A percentile compares a stretch with the other conserved stretches of the same genome.
These are phyloP conservation scores for Gracilaria gracilis DNA, from an alignment of 23 red algal genomes.

Conservation along the genomic window DNA sequence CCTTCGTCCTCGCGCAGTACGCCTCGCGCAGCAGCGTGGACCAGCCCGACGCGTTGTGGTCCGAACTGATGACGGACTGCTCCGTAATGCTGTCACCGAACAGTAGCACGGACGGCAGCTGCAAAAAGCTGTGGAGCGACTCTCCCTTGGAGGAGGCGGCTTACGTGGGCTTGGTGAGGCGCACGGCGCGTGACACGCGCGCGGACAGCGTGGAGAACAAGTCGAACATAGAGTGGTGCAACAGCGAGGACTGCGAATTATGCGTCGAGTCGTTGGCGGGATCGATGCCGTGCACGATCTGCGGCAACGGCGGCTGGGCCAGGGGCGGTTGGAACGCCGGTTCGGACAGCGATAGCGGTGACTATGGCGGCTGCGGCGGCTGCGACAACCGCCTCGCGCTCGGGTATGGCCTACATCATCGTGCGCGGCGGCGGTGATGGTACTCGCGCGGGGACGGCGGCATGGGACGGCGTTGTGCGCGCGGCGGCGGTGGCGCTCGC, in stretches of 20 bases:
- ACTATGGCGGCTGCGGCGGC: slow-evolving; percentile 42
- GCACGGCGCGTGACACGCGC: slow-evolving; percentile 45
- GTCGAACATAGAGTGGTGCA: slow-evolving; percentile 29
- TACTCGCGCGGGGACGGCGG: background rate
- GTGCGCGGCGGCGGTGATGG: background rate
- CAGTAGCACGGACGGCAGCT: slow-evolving; percentile 43
- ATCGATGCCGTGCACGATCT: slow-evolving; percentile 75
- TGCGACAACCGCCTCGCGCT: slow-evolving; percentile 29
- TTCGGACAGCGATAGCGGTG: slow-evolving; percentile 48
- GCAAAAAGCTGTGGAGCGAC: background rate
- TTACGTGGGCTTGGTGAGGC: background rate
- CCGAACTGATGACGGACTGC: slow-evolving; percentile 1
- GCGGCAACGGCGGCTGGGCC: slow-evolving; percentile 12
- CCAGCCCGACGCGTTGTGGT: slow-evolving; percentile 55
- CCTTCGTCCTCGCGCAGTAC: slow-evolving; percentile 32
- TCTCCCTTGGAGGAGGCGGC: background rate
- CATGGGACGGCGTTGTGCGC: background rate
- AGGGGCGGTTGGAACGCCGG: slow-evolving; percentile 33
- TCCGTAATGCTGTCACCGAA: slow-evolving; percentile 76
- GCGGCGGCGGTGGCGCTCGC: no score
- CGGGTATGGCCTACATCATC: slow-evolving; percentile 59
- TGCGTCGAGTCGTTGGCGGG: slow-evolving; percentile 1
- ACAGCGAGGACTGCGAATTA: background rate
- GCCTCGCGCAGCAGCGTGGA: slow-evolving; percentile 39
- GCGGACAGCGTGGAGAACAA: slow-evolving; percentile 50